Evolutionary conservation across 2,329 filamentous ascomycete species (phyloP), one percentile per base, ranked within the genome.

Genomic region (Myrmaecium sp.): DNA sequence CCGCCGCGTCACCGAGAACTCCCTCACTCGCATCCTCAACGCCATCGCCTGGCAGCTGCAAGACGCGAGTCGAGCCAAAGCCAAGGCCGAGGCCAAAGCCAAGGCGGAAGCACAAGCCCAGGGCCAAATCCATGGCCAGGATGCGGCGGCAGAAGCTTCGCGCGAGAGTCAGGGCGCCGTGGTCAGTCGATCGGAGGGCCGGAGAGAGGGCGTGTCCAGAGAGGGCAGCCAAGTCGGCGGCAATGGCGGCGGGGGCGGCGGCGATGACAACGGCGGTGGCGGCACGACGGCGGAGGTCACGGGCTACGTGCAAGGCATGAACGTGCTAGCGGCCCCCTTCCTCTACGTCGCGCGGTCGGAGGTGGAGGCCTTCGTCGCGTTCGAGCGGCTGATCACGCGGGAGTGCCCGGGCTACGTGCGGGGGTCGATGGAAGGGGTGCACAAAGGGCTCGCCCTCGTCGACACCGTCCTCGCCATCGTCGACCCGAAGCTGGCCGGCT

Each of bases 221-320:
- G 21, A 29, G 18, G 31, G 28, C 22, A 27, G 24, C 19, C 27
- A 29, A 19, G 30, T 18, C 14, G 30, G 27, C 9, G 30, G 30
- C 21, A 19, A 32, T n/a, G n/a, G n/a, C 39, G 32, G 39, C 35
- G 10, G 36, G 37, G 34, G 49, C 36, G 21, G 50, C 42, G n/a
- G 39, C 45, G 3, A 44, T 42, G 14, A 27, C 23, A 18, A 46
- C 41, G 13, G 23, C 11, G 26, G 18, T 13, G 26, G 26, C 18
- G 22, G 23, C 16, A 13, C 18, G 9, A 20, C 26, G 63, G 71
- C 33, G 65, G 74, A 37, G 70, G 68, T 80, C 7, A 81, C 83
- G 17, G 84, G 80, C 21, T 98, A 98, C 42, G 86, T 98, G 3
- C 89, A 98, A 53, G 89, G 89, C 38, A 95, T 98, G 86, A 98